Base-by-base conservation (phyloP, 495 filamentous ascomycete genomes). In the Ramalina intermedia region DNA sequence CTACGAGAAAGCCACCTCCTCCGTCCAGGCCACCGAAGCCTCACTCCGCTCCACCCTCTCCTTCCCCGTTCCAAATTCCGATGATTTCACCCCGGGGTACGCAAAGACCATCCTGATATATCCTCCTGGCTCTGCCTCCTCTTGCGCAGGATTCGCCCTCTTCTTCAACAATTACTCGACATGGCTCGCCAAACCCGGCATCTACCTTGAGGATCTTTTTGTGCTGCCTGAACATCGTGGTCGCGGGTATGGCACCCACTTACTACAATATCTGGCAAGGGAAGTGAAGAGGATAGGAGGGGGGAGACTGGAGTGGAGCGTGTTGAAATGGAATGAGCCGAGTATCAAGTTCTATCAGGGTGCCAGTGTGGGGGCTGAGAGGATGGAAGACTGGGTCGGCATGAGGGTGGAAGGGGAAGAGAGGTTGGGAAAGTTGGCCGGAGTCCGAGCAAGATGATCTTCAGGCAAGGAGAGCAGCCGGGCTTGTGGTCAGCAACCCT, bases 151-250 rank as follows among this genome's bases (percentile, higher is more conserved):
- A 46, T 74, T 80, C 69, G 80, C 76, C 0, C 66, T 84, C 9
- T 84, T 76, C 68, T 87, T 81, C 70, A 71, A 74, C 61, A 85
- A 79, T 60, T 87, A 83, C 60, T 77, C 78, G 49, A 96, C 91
- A 5, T 96, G 91, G 91, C 78, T 81, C 36, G 78, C 81, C 4
- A 74, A 75, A 9, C 82, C 91, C 2, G 91, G 91, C 1, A 87
- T 98, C 55, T 95, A 91, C 59, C 81, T 98, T 12, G 91, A 98
- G 61, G 91, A 98, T 61, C 68, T 98, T 9, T 96, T 84, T 58
- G 86, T 98, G 27, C 69, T 80, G 57, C 74, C 79, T 20, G 65
- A 63, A 23, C 81, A 82, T 41, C 67, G 91, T 5, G 79, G 80
- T 18, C 69, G 76, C 27, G 89, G 90, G 3, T 94, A 90, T 58